Percentiles rank a stretch among this genome's conserved stretches.
phyloP scores from a whole-genome alignment of 2,329 filamentous ascomycete species.

The Mariannaea sp. region DNA sequence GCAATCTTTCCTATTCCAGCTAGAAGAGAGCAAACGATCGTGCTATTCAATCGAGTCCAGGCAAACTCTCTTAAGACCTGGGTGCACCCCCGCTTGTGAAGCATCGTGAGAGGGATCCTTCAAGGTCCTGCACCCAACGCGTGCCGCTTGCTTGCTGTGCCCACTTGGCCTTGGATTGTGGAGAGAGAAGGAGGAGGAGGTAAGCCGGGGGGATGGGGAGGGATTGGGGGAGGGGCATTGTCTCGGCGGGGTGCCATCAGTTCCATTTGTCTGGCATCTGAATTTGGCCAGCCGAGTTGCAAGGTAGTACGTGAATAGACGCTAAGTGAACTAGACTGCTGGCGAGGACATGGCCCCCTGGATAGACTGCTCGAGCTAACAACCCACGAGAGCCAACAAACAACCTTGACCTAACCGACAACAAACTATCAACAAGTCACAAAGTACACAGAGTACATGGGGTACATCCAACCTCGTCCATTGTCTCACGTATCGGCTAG shows the following conservation, averaged over 20 bases:
- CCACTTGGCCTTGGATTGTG: background rate
- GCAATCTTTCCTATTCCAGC: background rate
- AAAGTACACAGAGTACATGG: no score
- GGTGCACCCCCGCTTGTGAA: background rate
- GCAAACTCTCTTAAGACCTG: background rate
- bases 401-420: no score
- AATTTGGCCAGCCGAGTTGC: no score
- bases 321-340: background rate
- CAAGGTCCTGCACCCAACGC: background rate
- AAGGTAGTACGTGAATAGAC: no score
- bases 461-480: background rate
- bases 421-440: no score
- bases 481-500: no score
- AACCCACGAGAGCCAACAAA: background rate
- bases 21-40: background rate
- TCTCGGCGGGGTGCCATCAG: no score
- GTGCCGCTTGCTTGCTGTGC: no score
- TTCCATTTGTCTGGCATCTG: background rate
- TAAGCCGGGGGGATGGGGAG: no score
- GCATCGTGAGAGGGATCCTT: background rate
- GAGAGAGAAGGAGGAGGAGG: no score
- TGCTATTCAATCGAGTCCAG: background rate
- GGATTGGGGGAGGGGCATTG: no score
- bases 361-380: background rate
- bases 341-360: no score